Evolutionary conservation across 2,329 filamentous ascomycete species (phyloP), one percentile per base, ranked within the genome.

Genomic region (Fragosphaeria purpurea): DNA sequence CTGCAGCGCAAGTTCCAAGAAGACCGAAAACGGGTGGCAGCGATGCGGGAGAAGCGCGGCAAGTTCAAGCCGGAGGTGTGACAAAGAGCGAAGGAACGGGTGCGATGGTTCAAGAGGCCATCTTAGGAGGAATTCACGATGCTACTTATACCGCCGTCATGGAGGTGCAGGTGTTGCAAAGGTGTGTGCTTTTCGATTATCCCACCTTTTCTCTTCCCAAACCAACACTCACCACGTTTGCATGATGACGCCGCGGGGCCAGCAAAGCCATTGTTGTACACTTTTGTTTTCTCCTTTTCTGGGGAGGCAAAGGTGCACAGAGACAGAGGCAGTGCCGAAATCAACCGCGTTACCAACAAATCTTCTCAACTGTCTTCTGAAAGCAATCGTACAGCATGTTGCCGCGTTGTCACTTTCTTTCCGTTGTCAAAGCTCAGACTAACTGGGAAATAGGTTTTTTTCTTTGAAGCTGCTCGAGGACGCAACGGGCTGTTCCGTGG

Each of bases 1-100:
- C 65, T 93, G 64, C 67, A 86, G 57, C 81, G 73, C 68, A 74
- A 75, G 61, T 94, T 93, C 64, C 84, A 89, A 62, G 81, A 87
- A 64, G 87, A 93, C 69, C 77, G 77, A 68, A 79, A 71, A 69
- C 85, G 79, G 67, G 76, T 93, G 44, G 73, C 76, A 59, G 80
- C 80, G 51, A 83, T 90, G 81, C 81, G 79, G 67, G 77, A 76
- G 65, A 77, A 79, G 67, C 78, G 78, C 62, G 77, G 79, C 22
- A 82, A 74, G 62, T 78, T 85, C 60, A 71, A 71, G 62, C 74
- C 73, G 2, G 72, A 76, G 58, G 61, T 63, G 8, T 72, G 62
- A 69, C 2, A 12, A 31, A 2, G 32, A 4, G 8, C 12, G 13
- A 22, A 22, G 22, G 22, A 22, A 3, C 22, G 22, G 22, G 22